These are phyloP conservation scores for Jackrogersella multiformis DNA, from an alignment of 495 filamentous ascomycete genomes.

Conservation along the genomic window DNA sequence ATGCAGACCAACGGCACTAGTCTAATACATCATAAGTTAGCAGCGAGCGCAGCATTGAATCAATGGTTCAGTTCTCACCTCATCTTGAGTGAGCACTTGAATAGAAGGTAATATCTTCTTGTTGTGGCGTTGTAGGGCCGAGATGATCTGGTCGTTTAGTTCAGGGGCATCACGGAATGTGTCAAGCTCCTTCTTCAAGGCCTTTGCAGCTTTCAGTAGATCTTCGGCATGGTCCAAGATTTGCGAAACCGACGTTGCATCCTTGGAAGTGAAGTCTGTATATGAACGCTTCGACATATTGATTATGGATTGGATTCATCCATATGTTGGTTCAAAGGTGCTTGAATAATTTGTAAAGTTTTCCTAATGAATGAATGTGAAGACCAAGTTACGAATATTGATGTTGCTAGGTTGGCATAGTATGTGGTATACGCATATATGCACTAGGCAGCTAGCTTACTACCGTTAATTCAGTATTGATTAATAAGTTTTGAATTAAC, in stretches of 20 bases:
- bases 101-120: slow-evolving; percentile 32
- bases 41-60: not conserved
- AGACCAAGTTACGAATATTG: not conserved
- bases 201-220: slow-evolving; percentile 42
- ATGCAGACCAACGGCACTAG: not conserved
- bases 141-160: slow-evolving; percentile 32
- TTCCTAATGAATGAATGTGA: too few relatives aligned
- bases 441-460: not conserved
- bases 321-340: not conserved
- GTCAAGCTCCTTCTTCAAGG: slow-evolving; percentile 44
- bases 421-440: too few relatives aligned
- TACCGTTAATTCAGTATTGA: not conserved
- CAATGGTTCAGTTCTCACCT: slow-evolving; percentile 14
- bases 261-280: slow-evolving; percentile 31
- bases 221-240: slow-evolving; percentile 47
- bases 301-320: not conserved
- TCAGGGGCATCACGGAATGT: slow-evolving; percentile 14
- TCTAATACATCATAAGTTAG: slow-evolving; percentile 16
- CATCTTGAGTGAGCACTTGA: slow-evolving; percentile 32
- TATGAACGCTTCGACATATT: slow-evolving; percentile 46
- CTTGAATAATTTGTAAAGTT: too few relatives aligned
- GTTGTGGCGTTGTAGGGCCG: slow-evolving; percentile 38
- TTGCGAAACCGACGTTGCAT: slow-evolving; percentile 16
- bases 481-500: not conserved
- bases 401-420: too few relatives aligned